Percentiles rank a stretch among this genome's conserved stretches.
Evolutionary conservation across 2,329 filamentous ascomycete genomes (phyloP).

Genomic region (Exophiala alcalophila): DNA sequence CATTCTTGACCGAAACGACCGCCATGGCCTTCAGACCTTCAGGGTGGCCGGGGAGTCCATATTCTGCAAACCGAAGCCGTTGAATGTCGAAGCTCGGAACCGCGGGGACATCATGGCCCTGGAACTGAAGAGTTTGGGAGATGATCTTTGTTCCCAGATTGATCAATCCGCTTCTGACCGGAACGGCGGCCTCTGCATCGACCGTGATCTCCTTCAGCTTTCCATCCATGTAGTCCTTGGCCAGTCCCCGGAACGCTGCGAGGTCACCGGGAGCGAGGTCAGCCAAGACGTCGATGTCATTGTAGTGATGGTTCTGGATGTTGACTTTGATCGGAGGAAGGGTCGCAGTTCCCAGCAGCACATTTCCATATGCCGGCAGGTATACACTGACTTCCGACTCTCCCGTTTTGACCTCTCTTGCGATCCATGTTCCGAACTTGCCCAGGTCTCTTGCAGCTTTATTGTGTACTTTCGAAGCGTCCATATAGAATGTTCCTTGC

Average conservation of each 20-base stretch:
- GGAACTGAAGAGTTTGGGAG: slow-evolving; percentile 54
- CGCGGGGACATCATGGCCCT: slow-evolving; percentile 63
- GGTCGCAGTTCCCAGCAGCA: slow-evolving; percentile 71
- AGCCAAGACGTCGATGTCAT: slow-evolving; percentile 73
- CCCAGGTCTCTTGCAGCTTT: slow-evolving; percentile 72
- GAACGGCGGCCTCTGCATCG: slow-evolving; percentile 68
- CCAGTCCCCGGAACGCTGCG: slow-evolving; percentile 72
- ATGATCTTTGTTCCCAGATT: slow-evolving; percentile 74
- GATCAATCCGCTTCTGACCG: slow-evolving; percentile 74
- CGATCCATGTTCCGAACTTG: slow-evolving; percentile 74
- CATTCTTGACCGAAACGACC: slow-evolving; percentile 67
- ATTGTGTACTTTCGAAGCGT: slow-evolving; percentile 71
- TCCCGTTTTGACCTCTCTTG: slow-evolving; percentile 69
- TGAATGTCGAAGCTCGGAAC: slow-evolving; percentile 82
- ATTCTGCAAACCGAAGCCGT: slow-evolving; percentile 74
- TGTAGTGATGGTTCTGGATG: slow-evolving; percentile 74
- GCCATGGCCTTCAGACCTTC: slow-evolving; percentile 78
- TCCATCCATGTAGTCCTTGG: slow-evolving; percentile 84
- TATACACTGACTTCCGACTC: slow-evolving; percentile 71
- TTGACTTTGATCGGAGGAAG: slow-evolving; percentile 73
- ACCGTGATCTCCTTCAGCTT: slow-evolving; percentile 68
- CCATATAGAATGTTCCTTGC: slow-evolving; percentile 76
- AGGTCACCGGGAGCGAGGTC: slow-evolving; percentile 73
- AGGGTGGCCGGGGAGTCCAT: slow-evolving; percentile 51
- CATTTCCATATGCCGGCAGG: slow-evolving; percentile 76